phyloP scores from a whole-genome alignment of 345 rosid species.

The Streptanthus diversifolius region DNA sequence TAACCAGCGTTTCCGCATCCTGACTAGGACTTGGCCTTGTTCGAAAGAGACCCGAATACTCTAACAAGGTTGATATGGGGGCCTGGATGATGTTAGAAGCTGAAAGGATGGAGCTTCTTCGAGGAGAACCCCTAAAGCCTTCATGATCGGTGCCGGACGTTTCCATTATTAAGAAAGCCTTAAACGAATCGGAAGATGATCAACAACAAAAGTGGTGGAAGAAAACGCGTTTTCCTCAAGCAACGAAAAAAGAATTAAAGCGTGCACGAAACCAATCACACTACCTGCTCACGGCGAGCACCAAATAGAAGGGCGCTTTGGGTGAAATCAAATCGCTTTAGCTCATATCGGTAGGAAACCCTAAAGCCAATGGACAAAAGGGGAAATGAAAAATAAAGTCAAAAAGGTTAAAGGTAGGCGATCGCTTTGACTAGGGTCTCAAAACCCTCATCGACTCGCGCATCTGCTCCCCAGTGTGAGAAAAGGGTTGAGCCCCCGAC shows the following conservation, averaged over 20 bases:
- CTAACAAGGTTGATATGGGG: constrained; percentile 79
- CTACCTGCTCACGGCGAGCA: constrained; percentile 10
- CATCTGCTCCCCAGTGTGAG: not conserved
- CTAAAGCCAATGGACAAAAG: constrained; percentile 3
- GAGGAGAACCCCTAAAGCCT: constrained; percentile 56
- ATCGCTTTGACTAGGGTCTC: constrained; percentile 10
- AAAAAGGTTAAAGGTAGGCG: not conserved
- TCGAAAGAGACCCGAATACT: constrained; percentile 86
- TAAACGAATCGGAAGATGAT: constrained; percentile 10
- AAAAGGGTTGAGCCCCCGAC: not conserved
- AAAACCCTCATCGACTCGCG: constrained; percentile 1
- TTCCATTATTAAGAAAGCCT: constrained; percentile 82
- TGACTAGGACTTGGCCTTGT: constrained; percentile 48
- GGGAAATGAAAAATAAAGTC: not conserved
- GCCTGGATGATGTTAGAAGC: constrained; percentile 87
- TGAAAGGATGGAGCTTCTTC: constrained; percentile 66
- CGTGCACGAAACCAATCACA: not conserved
- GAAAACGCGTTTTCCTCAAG: constrained; percentile 6
- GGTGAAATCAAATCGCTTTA: constrained; percentile 17
- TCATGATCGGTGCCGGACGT: constrained; percentile 63
- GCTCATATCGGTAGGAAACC: constrained; percentile 21
- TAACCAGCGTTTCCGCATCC: constrained; percentile 51
- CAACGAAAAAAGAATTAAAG: not conserved
- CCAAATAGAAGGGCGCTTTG: not conserved
- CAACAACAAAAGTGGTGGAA: not conserved